Conservation (phyloP, 768 basidiomycete species). For the Leccinellum rugosiceps region DNA sequence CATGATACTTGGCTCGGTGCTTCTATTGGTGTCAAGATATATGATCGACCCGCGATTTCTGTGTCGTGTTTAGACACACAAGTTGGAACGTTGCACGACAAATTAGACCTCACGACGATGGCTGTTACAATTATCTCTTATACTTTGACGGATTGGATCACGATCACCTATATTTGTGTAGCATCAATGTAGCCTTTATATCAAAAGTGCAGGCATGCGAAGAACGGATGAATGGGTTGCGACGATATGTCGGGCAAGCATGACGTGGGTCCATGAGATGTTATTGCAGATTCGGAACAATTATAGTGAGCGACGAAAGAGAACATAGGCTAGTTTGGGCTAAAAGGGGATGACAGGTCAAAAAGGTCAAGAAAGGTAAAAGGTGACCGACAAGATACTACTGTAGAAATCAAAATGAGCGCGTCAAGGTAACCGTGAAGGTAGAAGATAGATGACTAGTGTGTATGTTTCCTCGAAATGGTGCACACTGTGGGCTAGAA, state of each 20-base stretch:
- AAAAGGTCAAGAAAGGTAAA: conserved; percentile 11
- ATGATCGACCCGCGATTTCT: conserved; percentile 41
- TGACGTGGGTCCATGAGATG: conserved; percentile 20
- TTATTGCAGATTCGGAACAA: conserved; percentile 25
- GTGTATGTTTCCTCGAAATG: conserved; percentile 9
- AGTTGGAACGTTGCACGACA: neutral
- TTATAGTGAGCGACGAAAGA: conserved; percentile 22
- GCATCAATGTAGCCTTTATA: conserved; percentile 28
- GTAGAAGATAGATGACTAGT: conserved; percentile 1
- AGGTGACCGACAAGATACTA: conserved; percentile 7
- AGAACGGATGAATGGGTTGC: conserved; percentile 1
- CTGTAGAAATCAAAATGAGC: conserved; percentile 15
- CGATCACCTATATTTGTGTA: conserved; percentile 20
- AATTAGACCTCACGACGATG: neutral
- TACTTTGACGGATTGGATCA: conserved; percentile 15
- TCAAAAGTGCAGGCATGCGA: conserved; percentile 11
- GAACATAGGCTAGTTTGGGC: conserved; percentile 20
- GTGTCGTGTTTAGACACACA: conserved; percentile 40
- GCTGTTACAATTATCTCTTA: neutral
- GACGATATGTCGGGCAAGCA: neutral
- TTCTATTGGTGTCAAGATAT: conserved; percentile 51
- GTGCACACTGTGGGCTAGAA: conserved; percentile 41
- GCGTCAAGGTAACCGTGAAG: conserved; percentile 12
- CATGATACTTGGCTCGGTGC: conserved; percentile 55
- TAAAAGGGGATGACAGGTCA: neutral